Conservation (phyloP, 164 flowering plant species). For the Berberis thunbergii region DNA sequence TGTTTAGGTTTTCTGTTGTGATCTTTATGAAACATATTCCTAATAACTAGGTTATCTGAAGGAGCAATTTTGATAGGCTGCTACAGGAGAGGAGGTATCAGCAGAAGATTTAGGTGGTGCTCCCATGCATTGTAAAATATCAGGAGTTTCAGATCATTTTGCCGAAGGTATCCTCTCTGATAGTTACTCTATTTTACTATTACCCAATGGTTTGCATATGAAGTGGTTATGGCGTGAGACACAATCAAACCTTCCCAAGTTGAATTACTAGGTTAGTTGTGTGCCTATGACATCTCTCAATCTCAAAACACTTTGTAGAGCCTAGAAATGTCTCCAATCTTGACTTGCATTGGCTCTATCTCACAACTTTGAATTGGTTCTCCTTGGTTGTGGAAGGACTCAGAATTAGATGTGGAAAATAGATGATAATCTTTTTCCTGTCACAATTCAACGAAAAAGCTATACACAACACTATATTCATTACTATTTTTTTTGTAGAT, state of each 20-base stretch:
- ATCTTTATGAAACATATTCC: slow-evolving; percentile 8
- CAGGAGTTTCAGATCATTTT: slow-evolving; percentile 95
- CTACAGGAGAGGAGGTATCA: slow-evolving; percentile 95
- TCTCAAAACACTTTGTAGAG: too few relatives aligned
- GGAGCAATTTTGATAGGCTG: slow-evolving; percentile 65
- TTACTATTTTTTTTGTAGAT: slow-evolving; percentile 39
- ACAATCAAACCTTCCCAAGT: too few relatives aligned
- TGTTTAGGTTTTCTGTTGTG: neutral
- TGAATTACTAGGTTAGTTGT: too few relatives aligned
- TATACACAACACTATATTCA: too few relatives aligned
- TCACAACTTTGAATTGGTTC: too few relatives aligned
- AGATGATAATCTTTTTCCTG: too few relatives aligned
- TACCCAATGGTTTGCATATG: neutral
- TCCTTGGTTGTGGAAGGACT: too few relatives aligned
- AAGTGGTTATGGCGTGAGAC: neutral
- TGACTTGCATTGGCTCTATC: too few relatives aligned
- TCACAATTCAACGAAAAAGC: too few relatives aligned
- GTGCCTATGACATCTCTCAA: too few relatives aligned
- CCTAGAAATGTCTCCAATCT: too few relatives aligned
- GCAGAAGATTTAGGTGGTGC: slow-evolving; percentile 98
- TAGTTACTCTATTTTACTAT: neutral
- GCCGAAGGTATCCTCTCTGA: slow-evolving; percentile 59
- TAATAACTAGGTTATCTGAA: slow-evolving; percentile 24
- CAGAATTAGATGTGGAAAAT: too few relatives aligned
- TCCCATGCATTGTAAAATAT: slow-evolving; percentile 76